Evolutionary conservation across 306 rosid genomes (phyloP).

Genomic region (Bauhinia variegata): DNA sequence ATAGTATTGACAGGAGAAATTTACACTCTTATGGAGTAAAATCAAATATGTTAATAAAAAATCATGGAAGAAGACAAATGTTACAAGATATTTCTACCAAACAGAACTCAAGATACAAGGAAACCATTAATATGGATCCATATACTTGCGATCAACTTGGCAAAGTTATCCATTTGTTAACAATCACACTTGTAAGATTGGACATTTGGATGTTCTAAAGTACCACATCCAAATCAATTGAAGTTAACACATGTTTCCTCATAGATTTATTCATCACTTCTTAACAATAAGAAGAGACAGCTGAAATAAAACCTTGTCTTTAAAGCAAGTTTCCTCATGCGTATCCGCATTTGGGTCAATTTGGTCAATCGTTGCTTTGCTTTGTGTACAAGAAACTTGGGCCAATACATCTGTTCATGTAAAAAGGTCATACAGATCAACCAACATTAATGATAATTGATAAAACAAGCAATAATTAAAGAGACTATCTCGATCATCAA

Average conservation of each 20-base stretch:
- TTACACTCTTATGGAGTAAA: not conserved
- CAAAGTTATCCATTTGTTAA: not conserved
- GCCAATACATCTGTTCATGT: slow-evolving; percentile 83
- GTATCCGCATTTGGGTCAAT: slow-evolving; percentile 95
- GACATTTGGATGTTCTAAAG: not conserved
- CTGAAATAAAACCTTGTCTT: slow-evolving; percentile 69
- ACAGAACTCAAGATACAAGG: not conserved
- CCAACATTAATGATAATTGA: slow-evolving; percentile 10
- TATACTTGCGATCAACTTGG: not conserved
- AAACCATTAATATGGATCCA: no score
- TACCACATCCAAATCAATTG: slow-evolving; percentile 13
- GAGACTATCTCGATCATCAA: slow-evolving; percentile 5
- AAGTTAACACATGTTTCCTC: slow-evolving; percentile 8
- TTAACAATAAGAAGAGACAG: slow-evolving; percentile 9
- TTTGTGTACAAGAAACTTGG: slow-evolving; percentile 89
- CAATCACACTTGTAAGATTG: not conserved
- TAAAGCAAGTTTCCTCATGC: slow-evolving; percentile 88
- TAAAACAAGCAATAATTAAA: slow-evolving; percentile 5
- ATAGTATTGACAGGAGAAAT: not conserved
- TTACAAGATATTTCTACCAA: not conserved
- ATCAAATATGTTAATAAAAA: no score
- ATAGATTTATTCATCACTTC: not conserved
- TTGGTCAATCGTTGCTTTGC: slow-evolving; percentile 86
- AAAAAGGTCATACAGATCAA: slow-evolving; percentile 28
- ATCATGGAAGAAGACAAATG: not conserved